These are phyloP conservation scores for Penicillium odoratum DNA, from an alignment of 495 filamentous ascomycete genomes.

Conservation along the genomic window DNA sequence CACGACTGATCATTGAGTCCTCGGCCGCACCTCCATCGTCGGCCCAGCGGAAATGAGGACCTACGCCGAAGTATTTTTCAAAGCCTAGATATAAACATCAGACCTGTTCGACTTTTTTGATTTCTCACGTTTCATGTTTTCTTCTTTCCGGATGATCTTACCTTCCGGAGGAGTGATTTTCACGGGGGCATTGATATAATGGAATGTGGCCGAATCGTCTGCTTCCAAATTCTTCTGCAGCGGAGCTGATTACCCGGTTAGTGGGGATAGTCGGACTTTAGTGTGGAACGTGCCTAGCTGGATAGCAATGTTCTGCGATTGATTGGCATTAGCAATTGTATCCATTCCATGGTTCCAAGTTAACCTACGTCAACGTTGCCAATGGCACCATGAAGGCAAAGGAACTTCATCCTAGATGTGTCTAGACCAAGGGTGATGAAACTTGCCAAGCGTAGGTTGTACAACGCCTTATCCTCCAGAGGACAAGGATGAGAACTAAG, in stretches of 20 bases:
- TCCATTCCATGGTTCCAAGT: neutral
- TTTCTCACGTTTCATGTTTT: neutral
- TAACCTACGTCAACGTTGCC: conserved; percentile 32
- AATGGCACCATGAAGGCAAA: conserved; percentile 35
- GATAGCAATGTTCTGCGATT: conserved; percentile 50
- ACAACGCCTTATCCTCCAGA: conserved; percentile 7
- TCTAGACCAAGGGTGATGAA: conserved; percentile 8
- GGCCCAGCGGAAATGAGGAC: conserved; percentile 52
- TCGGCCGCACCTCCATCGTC: conserved; percentile 44
- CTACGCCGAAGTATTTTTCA: conserved; percentile 53
- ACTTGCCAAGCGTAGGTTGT: conserved; percentile 1
- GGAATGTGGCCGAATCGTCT: conserved; percentile 44
- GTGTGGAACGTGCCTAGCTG: conserved; percentile 38
- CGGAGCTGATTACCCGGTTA: conserved; percentile 25
- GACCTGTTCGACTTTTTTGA: neutral
- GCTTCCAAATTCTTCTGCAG: conserved; percentile 45
- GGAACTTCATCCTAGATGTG: conserved; percentile 23
- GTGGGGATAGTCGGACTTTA: neutral
- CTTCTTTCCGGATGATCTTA: conserved; percentile 3
- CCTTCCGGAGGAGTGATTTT: conserved; percentile 42
- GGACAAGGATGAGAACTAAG: neutral
- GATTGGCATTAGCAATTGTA: neutral
- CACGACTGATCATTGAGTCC: conserved; percentile 47
- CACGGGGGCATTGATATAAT: conserved; percentile 48
- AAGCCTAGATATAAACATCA: conserved; percentile 31